Evolutionary conservation across 2,329 filamentous ascomycete species (phyloP), one percentile per base, ranked within the genome.

Genomic region (Nigrospora oryzae): DNA sequence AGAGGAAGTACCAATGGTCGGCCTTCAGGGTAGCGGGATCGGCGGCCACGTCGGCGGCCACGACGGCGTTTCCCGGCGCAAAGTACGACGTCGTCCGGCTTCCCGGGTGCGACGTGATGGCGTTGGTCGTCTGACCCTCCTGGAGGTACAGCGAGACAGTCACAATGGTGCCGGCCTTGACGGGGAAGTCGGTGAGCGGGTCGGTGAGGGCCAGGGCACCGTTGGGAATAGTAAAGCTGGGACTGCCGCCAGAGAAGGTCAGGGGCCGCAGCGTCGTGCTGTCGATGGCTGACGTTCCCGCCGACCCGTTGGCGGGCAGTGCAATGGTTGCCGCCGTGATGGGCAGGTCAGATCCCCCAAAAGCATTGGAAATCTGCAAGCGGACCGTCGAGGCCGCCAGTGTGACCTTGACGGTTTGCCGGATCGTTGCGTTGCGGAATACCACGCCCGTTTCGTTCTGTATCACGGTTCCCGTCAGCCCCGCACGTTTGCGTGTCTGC

Each of bases 101-200:
- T 7, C 80, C 79, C 0, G 80, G 79, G 53, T 84, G 80, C 7
- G 69, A 71, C 0, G 79, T 84, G 46, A 84, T 74, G 36, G 59
- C 61, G 47, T 74, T 71, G 6, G 71, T 73, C 1, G 61, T 54
- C 55, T 83, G 79, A 2, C 80, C 80, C 0, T 61, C 45, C n/a
- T 66, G 65, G 15, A 81, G 68, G 54, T 81, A 83, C n/a, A 81
- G 63, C 15, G 71, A 75, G 5, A 84, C 66, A 12, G 71, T 71
- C 31, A 83, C 49, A 48, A 75, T 67, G 16, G 68, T 65, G 35
- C 71, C 65, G 0, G 71, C 62, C 34, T 69, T 60, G 42, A 79
- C 62, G 2, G 65, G 53, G 50, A 81, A 70, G 45, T 71, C 37
- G 30, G 38, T 59, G 46, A 84, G 57, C 0, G 79, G 75, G 56